These are phyloP conservation scores for Capsicum rhomboideum DNA, from an alignment of 257 asterid genomes.

Conservation along the genomic window DNA sequence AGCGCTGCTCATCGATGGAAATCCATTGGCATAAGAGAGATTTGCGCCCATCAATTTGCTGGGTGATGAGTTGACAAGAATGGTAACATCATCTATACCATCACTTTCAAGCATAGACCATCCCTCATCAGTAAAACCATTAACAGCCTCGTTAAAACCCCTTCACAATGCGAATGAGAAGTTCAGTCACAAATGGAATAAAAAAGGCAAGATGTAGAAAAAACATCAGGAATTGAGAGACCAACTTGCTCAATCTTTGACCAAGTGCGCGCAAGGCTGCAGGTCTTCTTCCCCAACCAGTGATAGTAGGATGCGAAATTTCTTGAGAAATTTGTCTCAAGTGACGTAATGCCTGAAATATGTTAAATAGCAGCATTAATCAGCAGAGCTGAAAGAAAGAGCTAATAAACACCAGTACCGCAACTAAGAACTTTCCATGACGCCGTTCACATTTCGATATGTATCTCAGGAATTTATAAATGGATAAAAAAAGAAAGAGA, in stretches of 20 bases:
- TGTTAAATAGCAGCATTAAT: not conserved
- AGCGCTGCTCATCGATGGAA: slow-evolving; percentile 63
- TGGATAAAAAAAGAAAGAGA: not conserved
- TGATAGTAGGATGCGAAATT: slow-evolving; percentile 67
- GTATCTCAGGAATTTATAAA: not conserved
- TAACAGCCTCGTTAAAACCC: slow-evolving; percentile 98
- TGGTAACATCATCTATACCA: slow-evolving; percentile 87
- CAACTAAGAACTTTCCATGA: not conserved
- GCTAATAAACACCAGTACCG: not conserved
- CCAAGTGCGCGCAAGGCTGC: slow-evolving; percentile 92
- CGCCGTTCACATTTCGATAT: not conserved
- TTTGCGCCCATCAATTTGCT: slow-evolving; percentile 67
- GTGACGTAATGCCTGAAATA: slow-evolving; percentile 77
- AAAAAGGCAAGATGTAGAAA: not conserved
- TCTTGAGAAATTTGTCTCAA: slow-evolving; percentile 90
- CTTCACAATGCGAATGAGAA: slow-evolving; percentile 25
- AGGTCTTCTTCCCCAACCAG: slow-evolving; percentile 95
- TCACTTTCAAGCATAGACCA: slow-evolving; percentile 88
- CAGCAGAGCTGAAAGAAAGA: not conserved
- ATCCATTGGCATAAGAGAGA: slow-evolving; percentile 60
- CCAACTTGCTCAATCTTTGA: slow-evolving; percentile 85
- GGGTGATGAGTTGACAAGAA: slow-evolving; percentile 80
- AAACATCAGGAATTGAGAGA: not conserved
- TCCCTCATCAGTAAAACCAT: slow-evolving; percentile 86
- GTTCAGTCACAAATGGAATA: not conserved